These are phyloP conservation scores for Endoconidiophora polonica DNA, from an alignment of 2,329 filamentous ascomycete genomes.

Conservation along the genomic window DNA sequence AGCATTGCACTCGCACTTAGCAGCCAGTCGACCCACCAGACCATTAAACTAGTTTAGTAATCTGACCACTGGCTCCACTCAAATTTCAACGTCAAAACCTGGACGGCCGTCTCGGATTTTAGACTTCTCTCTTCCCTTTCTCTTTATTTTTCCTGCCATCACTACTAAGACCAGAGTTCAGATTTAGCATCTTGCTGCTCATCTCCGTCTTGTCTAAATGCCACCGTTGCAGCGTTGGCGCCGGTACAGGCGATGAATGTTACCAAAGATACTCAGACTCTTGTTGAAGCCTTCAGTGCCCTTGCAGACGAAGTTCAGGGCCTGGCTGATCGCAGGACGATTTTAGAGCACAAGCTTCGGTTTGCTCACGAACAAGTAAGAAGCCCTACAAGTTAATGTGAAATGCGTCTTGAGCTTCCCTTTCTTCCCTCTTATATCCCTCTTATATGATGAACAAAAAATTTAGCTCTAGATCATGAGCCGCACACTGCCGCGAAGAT, in stretches of 20 bases:
- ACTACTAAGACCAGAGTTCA: not conserved
- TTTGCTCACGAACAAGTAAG: slow-evolving; percentile 52
- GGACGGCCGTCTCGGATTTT: not conserved
- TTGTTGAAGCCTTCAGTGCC: slow-evolving; percentile 47
- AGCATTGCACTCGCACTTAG: too few relatives aligned
- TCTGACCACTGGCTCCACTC: slow-evolving; percentile 6
- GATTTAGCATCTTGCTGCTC: not conserved
- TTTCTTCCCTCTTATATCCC: slow-evolving; percentile 14
- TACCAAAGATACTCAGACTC: slow-evolving; percentile 28
- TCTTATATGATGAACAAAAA: slow-evolving; percentile 25
- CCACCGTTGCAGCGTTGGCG: slow-evolving; percentile 12
- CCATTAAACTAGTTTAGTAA: too few relatives aligned
- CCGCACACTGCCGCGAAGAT: slow-evolving; percentile 42
- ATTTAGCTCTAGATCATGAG: slow-evolving; percentile 79
- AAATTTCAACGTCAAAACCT: slow-evolving; percentile 12
- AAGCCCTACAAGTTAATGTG: not conserved
- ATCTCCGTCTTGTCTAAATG: slow-evolving; percentile 4
- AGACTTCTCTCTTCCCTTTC: slow-evolving; percentile 13
- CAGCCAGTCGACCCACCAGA: too few relatives aligned
- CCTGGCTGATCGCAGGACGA: slow-evolving; percentile 45
- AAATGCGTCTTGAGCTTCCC: not conserved
- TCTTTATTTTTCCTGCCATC: slow-evolving; percentile 14
- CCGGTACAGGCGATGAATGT: slow-evolving; percentile 13
- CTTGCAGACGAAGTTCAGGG: slow-evolving; percentile 49
- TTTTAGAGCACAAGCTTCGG: slow-evolving; percentile 49